Percentiles rank a stretch among this genome's conserved stretches.
Conservation (phyloP, 208 protist genomes). For the Naegleria lovaniensis region DNA sequence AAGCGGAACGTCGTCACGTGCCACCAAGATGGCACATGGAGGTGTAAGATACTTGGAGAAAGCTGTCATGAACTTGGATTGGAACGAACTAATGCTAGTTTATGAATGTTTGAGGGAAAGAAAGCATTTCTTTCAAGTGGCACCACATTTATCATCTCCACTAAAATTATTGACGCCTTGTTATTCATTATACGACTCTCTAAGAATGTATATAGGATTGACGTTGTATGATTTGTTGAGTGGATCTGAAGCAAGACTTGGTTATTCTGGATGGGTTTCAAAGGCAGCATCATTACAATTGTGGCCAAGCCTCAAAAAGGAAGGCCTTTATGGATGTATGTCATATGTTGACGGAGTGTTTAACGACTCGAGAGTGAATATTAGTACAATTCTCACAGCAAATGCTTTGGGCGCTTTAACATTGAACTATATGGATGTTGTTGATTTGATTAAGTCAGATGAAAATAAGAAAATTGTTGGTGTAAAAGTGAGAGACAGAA, state of each 20-base stretch:
- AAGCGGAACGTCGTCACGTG: constrained; percentile 81
- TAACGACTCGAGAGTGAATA: constrained; percentile 90
- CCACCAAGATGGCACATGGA: constrained; percentile 93
- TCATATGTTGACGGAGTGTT: constrained; percentile 90
- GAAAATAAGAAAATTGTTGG: constrained; percentile 51
- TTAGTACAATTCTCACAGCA: constrained; percentile 81
- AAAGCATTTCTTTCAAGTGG: constrained; percentile 80
- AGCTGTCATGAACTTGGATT: constrained; percentile 57
- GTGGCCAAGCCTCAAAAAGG: constrained; percentile 32
- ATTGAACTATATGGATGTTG: constrained; percentile 74
- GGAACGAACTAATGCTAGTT: constrained; percentile 75
- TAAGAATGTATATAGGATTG: constrained; percentile 67
- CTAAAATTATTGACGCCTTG: constrained; percentile 84
- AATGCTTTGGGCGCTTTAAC: constrained; percentile 73
- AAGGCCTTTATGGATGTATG: constrained; percentile 70
- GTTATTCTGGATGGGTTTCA: constrained; percentile 6
- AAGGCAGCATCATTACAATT: background rate
- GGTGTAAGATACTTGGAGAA: constrained; percentile 86
- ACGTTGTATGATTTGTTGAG: constrained; percentile 80
- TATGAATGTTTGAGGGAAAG: constrained; percentile 80
- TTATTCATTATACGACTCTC: constrained; percentile 71
- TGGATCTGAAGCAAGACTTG: constrained; percentile 32
- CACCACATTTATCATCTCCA: constrained; percentile 77
- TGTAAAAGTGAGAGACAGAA: constrained; percentile 62
- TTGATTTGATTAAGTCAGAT: constrained; percentile 29